phyloP scores from a whole-genome alignment of 306 rosid species.

The Quercus engelmannii region DNA sequence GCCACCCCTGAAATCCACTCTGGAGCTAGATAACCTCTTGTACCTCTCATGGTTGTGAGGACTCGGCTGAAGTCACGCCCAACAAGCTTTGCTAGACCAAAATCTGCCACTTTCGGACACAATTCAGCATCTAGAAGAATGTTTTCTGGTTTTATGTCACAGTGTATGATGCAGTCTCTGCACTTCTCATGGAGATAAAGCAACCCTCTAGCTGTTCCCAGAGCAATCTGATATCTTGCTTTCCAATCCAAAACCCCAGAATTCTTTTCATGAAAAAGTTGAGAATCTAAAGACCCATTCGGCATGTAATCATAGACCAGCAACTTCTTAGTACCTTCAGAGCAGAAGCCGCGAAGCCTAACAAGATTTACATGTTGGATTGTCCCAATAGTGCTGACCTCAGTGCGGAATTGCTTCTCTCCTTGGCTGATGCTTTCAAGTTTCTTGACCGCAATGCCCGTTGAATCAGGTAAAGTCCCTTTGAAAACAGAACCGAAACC shows the following conservation, averaged over 20 bases:
- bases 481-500: conserved; percentile 87
- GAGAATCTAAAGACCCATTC: conserved; percentile 62
- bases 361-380: conserved; percentile 87
- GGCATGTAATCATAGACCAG: conserved; percentile 87
- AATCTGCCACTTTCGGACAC: conserved; percentile 80
- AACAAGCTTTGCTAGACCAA: conserved; percentile 86
- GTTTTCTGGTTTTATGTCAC: conserved; percentile 92
- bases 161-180: conserved; percentile 84
- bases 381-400: conserved; percentile 75
- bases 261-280: conserved; percentile 39
- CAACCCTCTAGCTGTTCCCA: conserved; percentile 84
- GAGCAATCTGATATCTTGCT: conserved; percentile 71
- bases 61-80: conserved; percentile 88
- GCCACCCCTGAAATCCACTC: conserved; percentile 92
- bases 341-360: conserved; percentile 86
- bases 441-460: conserved; percentile 72
- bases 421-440: conserved; percentile 74
- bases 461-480: conserved; percentile 62
- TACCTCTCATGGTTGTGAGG: conserved; percentile 92
- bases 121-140: conserved; percentile 72
- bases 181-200: conserved; percentile 83
- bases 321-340: conserved; percentile 58
- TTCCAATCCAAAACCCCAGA: conserved; percentile 56
- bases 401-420: conserved; percentile 78
- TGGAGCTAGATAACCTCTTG: conserved; percentile 86